Conservation (phyloP, 805 yeast genomes). For the Yarrowia bubula region DNA sequence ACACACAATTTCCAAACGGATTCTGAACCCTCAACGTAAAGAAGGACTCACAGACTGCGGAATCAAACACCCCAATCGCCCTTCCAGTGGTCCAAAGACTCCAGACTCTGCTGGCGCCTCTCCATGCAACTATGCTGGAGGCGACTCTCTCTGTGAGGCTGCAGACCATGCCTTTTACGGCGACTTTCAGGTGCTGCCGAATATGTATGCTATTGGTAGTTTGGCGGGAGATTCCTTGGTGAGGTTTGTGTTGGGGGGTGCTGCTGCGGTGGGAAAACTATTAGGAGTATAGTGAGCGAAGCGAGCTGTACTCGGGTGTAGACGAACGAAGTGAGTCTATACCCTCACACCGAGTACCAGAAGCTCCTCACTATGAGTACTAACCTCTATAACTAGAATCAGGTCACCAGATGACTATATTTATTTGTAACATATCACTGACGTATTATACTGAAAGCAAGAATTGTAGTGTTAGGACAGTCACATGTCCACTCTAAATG, state of each 20-base stretch:
- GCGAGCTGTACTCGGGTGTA: background rate
- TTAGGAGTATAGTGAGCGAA: background rate
- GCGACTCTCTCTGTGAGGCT: background rate
- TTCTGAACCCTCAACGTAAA: slow-evolving; percentile 17
- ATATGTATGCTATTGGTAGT: slow-evolving; percentile 37
- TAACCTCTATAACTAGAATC: background rate
- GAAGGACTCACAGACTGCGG: background rate
- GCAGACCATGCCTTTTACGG: background rate
- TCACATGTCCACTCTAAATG: no score
- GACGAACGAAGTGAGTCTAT: background rate
- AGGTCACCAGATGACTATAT: no score
- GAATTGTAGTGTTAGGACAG: no score
- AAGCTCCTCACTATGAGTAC: background rate
- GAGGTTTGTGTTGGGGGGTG: slow-evolving; percentile 36
- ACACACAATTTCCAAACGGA: slow-evolving; percentile 25
- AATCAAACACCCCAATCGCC: background rate
- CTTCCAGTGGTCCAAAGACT: background rate
- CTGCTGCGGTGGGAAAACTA: slow-evolving; percentile 39
- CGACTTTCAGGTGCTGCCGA: slow-evolving; percentile 30
- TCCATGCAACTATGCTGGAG: background rate
- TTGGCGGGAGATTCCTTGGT: slow-evolving; percentile 39
- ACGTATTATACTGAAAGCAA: no score
- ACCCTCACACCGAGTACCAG: no score
- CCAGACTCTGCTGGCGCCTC: slow-evolving; percentile 27
- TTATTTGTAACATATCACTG: no score